phyloP scores from a whole-genome alignment of 352 stramenopile genomes.

The Phytophthora pinifolia region DNA sequence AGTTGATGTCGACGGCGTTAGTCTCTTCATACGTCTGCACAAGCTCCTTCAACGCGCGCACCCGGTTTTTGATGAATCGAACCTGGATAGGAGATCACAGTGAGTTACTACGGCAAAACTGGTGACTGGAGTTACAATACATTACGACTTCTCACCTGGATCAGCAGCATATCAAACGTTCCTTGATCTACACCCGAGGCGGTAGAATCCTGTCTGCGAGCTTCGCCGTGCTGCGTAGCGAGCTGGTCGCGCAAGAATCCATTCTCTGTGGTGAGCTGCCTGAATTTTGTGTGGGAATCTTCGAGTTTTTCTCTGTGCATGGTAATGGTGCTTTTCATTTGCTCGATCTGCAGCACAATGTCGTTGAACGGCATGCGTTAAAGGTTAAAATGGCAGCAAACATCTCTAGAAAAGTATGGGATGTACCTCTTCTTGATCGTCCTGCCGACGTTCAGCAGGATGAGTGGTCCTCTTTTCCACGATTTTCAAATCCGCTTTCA shows the following conservation, averaged over 20 bases:
- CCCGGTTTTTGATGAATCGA: constrained; percentile 25
- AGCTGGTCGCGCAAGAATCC: constrained; percentile 22
- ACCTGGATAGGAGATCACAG: constrained; percentile 17
- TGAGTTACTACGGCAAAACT: neutral
- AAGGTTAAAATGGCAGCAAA: too few relatives aligned
- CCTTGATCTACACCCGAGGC: constrained; percentile 13
- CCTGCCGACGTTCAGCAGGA: constrained; percentile 13
- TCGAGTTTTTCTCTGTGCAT: constrained; percentile 11
- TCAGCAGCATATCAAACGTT: constrained; percentile 18
- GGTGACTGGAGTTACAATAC: too few relatives aligned
- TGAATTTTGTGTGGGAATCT: constrained; percentile 15
- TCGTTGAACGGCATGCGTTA: neutral
- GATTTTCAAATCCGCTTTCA: constrained; percentile 45
- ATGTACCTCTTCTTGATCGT: constrained; percentile 40
- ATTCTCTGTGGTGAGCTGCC: constrained; percentile 18
- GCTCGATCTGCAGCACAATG: constrained; percentile 23
- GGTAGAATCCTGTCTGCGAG: neutral
- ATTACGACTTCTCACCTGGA: constrained; percentile 14
- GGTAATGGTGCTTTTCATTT: constrained; percentile 24
- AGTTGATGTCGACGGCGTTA: constrained; percentile 36
- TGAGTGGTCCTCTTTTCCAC: constrained; percentile 14
- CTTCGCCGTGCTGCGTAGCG: constrained; percentile 5
- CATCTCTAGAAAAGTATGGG: too few relatives aligned
- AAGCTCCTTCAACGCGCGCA: constrained; percentile 33
- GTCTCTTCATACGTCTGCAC: constrained; percentile 38